Conservation (phyloP, 169 alveolate species). For the Theileria parva region DNA sequence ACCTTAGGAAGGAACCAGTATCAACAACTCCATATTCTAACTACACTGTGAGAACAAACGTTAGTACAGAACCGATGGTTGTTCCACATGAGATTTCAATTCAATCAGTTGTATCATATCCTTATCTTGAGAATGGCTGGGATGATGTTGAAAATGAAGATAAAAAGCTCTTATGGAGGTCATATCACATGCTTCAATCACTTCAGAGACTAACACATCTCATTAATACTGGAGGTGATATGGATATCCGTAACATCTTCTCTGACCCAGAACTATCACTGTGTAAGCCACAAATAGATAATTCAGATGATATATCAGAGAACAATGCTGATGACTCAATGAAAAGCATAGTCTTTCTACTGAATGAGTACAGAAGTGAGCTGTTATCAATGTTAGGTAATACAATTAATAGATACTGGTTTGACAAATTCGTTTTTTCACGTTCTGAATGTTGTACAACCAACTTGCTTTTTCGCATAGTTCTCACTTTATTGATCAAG, state of each 20-base stretch:
- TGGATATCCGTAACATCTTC: neutral
- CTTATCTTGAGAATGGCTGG: neutral
- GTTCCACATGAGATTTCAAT: neutral
- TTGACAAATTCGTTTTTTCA: no score
- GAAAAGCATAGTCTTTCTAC: neutral
- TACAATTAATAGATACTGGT: neutral
- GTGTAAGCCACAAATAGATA: neutral
- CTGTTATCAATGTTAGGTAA: neutral
- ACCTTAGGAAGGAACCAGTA: neutral
- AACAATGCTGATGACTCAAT: neutral
- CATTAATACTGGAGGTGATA: neutral
- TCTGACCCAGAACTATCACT: neutral
- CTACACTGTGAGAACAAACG: no score
- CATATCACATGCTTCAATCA: neutral
- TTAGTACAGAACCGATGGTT: no score
- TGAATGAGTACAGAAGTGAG: neutral
- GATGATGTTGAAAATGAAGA: neutral
- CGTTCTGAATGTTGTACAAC: no score
- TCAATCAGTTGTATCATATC: neutral
- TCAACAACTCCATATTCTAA: neutral
- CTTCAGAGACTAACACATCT: neutral
- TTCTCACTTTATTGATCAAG: no score
- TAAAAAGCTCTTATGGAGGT: neutral
- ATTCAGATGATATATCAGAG: neutral
- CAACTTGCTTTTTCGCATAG: no score